A percentile compares a stretch with the other conserved stretches of the same genome.
Evolutionary conservation across 2,329 filamentous ascomycete genomes (phyloP).

Genomic region (Xylariales sp.): DNA sequence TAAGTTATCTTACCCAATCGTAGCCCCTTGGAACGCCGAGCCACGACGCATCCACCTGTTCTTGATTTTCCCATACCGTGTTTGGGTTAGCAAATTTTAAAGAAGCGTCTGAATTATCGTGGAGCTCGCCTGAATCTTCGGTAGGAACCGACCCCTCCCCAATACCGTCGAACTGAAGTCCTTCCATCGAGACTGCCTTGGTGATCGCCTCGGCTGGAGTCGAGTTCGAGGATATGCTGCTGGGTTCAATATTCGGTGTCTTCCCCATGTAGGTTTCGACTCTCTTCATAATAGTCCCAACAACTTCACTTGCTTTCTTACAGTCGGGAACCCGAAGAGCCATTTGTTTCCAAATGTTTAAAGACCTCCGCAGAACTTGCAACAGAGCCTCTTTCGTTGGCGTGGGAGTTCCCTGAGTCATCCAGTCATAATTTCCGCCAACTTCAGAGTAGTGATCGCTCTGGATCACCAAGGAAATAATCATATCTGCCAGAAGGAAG

Average conservation of each 20-base stretch:
- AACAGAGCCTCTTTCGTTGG: conserved; percentile 35
- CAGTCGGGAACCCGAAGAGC: conserved; percentile 32
- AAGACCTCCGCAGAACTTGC: conserved; percentile 34
- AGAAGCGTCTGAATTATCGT: no score
- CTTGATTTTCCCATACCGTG: no score
- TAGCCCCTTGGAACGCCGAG: conserved; percentile 3
- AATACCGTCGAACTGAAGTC: conserved; percentile 15
- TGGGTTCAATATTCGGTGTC: conserved; percentile 6
- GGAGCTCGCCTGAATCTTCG: no score
- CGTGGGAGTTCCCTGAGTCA: conserved; percentile 22
- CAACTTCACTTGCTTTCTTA: conserved; percentile 39
- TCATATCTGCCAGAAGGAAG: conserved; percentile 57
- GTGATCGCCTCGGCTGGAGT: conserved; percentile 5
- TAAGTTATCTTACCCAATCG: conserved; percentile 8
- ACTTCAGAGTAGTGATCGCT: conserved; percentile 35
- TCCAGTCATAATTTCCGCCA: conserved; percentile 28
- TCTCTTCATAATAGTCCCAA: conserved; percentile 41
- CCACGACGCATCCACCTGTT: not conserved
- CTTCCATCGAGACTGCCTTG: conserved; percentile 12
- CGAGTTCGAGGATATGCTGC: no score
- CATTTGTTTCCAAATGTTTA: conserved; percentile 39
- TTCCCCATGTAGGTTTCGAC: conserved; percentile 24
- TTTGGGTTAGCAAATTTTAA: no score
- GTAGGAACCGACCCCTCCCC: no score
- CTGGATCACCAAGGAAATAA: conserved; percentile 50